Evolutionary conservation across 1,139 yeast genomes (phyloP).

Genomic region (Neolecta irregularis): DNA sequence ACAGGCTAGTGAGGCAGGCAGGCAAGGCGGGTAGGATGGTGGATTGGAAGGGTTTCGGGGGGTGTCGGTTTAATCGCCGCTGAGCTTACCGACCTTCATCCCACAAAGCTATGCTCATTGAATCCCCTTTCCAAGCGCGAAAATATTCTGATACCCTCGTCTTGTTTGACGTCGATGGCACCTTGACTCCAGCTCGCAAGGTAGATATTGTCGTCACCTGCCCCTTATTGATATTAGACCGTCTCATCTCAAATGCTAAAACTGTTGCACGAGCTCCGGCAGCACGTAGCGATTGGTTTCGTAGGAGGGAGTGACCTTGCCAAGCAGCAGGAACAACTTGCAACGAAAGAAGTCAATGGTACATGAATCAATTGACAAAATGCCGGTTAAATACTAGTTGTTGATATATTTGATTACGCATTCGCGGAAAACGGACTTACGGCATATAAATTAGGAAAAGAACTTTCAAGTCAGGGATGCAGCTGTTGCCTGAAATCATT

Average conservation of each 20-base stretch:
- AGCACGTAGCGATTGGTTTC: conserved; percentile 87
- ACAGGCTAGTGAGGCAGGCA: no score
- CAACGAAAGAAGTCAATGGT: conserved; percentile 31
- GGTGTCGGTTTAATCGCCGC: no score
- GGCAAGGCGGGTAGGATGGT: no score
- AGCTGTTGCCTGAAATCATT: background rate
- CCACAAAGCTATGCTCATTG: conserved; percentile 1
- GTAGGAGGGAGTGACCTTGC: conserved; percentile 95
- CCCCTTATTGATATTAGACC: background rate
- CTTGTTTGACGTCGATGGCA: conserved; percentile 94
- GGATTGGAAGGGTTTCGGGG: no score
- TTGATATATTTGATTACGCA: conserved; percentile 80
- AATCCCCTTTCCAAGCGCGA: conserved; percentile 23
- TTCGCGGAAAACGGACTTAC: conserved; percentile 96
- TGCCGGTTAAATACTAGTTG: conserved; percentile 19
- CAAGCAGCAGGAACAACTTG: conserved; percentile 93
- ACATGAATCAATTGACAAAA: conserved; percentile 22
- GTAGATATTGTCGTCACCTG: conserved; percentile 13
- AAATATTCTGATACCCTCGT: conserved; percentile 33
- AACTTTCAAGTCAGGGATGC: conserved; percentile 58
- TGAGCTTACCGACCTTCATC: no score
- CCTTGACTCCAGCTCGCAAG: conserved; percentile 94
- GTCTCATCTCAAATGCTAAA: conserved; percentile 44
- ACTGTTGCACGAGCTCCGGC: conserved; percentile 56
- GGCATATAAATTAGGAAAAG: conserved; percentile 80